These are phyloP conservation scores for Amanita molliuscula DNA, from an alignment of 768 basidiomycete genomes.

Conservation along the genomic window DNA sequence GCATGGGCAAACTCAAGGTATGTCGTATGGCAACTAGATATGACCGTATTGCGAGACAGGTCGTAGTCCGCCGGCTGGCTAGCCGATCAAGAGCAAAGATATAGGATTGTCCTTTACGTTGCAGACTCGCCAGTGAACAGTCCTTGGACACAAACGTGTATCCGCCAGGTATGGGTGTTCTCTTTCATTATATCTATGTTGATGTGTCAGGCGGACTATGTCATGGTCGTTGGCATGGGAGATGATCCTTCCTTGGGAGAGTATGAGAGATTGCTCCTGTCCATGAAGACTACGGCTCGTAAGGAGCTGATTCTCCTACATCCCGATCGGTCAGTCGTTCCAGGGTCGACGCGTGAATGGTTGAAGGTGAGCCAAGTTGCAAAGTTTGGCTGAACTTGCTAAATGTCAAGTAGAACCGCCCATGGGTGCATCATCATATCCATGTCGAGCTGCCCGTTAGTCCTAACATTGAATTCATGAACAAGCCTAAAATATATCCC, in stretches of 20 bases:
- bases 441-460: conserved; percentile 84
- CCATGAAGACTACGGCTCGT: conserved; percentile 96
- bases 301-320: conserved; percentile 95
- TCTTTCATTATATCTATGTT: neutral
- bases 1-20: conserved; percentile 96
- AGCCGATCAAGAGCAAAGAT: conserved; percentile 91
- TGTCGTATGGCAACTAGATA: conserved; percentile 21
- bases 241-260: conserved; percentile 88
- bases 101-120: conserved; percentile 89
- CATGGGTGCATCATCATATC: conserved; percentile 94
- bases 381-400: neutral
- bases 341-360: conserved; percentile 94
- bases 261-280: conserved; percentile 86
- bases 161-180: conserved; percentile 58
- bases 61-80: conserved; percentile 62
- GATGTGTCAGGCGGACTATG: conserved; percentile 66
- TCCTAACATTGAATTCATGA: conserved; percentile 10
- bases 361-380: conserved; percentile 53
- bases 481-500: neutral
- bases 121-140: conserved; percentile 92
- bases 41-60: neutral
- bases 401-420: conserved; percentile 54
- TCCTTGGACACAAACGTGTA: conserved; percentile 97
- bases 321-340: conserved; percentile 77
- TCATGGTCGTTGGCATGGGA: conserved; percentile 90